phyloP scores from a whole-genome alignment of 257 asterid species.

The Rauvolfia tetraphylla region DNA sequence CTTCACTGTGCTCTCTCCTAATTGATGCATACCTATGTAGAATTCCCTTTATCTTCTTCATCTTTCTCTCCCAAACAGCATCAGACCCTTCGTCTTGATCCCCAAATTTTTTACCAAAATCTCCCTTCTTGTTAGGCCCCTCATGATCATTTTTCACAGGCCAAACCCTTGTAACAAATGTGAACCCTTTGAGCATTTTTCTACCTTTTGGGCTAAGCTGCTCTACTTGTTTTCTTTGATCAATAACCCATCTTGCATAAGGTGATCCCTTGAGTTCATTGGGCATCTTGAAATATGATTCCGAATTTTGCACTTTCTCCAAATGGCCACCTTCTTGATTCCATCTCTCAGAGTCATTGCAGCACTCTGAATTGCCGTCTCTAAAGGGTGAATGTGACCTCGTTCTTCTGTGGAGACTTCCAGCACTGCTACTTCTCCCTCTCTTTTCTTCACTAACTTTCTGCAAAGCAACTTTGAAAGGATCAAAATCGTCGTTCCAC shows the following conservation, averaged over 20 bases:
- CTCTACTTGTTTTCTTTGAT: slow-evolving; percentile 38
- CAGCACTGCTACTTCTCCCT: slow-evolving; percentile 30
- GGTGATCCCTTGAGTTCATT: slow-evolving; percentile 60
- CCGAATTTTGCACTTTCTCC: slow-evolving; percentile 19
- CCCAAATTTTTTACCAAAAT: slow-evolving; percentile 4
- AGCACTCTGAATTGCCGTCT: too few relatives aligned
- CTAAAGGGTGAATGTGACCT: slow-evolving; percentile 57
- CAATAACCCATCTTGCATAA: slow-evolving; percentile 61
- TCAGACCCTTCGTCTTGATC: slow-evolving; percentile 11
- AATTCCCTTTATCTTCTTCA: slow-evolving; percentile 46
- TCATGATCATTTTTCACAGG: slow-evolving; percentile 9
- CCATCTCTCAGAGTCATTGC: slow-evolving; percentile 6
- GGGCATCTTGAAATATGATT: slow-evolving; percentile 30
- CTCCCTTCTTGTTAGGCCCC: slow-evolving; percentile 3
- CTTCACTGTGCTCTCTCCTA: slow-evolving; percentile 34
- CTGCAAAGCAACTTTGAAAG: slow-evolving; percentile 58
- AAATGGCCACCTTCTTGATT: slow-evolving; percentile 5
- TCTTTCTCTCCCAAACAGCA: slow-evolving; percentile 25
- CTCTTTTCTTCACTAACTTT: slow-evolving; percentile 59
- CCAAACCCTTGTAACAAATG: slow-evolving; percentile 3
- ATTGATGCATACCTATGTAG: slow-evolving; percentile 48
- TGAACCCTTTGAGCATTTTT: slow-evolving; percentile 3
- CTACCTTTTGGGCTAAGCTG: slow-evolving; percentile 15
- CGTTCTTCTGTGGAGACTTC: slow-evolving; percentile 38
- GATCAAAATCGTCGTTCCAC: slow-evolving; percentile 59